Evolutionary conservation across 371 early-diverging fungal genomes (phyloP).

Genomic region (Mortierella sp.): DNA sequence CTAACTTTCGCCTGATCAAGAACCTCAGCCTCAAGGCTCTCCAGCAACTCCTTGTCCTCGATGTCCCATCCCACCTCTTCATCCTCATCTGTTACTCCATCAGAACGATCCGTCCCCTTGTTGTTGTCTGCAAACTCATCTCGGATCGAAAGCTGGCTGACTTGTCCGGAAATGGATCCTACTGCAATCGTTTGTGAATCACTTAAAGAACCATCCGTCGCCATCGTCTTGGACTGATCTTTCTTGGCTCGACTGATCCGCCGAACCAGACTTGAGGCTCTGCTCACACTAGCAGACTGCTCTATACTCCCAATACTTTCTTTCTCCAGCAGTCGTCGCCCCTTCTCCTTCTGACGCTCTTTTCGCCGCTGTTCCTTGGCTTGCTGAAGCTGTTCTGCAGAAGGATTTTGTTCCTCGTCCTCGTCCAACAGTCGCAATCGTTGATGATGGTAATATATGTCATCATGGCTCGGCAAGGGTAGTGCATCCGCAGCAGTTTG

Average conservation of each 20-base stretch:
- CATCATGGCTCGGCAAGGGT: constrained; percentile 51
- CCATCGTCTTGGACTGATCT: not conserved
- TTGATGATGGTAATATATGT: constrained; percentile 54
- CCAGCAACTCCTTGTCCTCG: constrained; percentile 36
- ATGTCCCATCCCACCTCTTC: constrained; percentile 26
- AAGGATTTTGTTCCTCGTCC: constrained; percentile 22
- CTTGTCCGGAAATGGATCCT: constrained; percentile 4
- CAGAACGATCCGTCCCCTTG: not conserved
- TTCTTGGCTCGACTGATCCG: constrained; percentile 18
- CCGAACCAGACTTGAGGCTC: constrained; percentile 24
- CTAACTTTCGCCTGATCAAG: constrained; percentile 1
- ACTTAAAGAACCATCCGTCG: not conserved
- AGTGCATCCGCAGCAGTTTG: constrained; percentile 51
- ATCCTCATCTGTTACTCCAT: constrained; percentile 21
- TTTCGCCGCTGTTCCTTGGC: constrained; percentile 21
- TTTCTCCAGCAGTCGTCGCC: too few relatives aligned
- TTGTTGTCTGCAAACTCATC: not conserved
- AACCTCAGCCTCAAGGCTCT: constrained; percentile 26
- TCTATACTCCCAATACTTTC: too few relatives aligned
- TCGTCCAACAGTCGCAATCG: constrained; percentile 45
- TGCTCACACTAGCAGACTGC: too few relatives aligned
- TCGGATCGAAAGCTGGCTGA: constrained; percentile 17
- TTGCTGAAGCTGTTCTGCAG: constrained; percentile 15
- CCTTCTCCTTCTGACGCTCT: constrained; percentile 1
- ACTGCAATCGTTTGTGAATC: not conserved